Base-by-base conservation (phyloP, 2,329 filamentous ascomycete genomes). In the Waltergamsia citrina region DNA sequence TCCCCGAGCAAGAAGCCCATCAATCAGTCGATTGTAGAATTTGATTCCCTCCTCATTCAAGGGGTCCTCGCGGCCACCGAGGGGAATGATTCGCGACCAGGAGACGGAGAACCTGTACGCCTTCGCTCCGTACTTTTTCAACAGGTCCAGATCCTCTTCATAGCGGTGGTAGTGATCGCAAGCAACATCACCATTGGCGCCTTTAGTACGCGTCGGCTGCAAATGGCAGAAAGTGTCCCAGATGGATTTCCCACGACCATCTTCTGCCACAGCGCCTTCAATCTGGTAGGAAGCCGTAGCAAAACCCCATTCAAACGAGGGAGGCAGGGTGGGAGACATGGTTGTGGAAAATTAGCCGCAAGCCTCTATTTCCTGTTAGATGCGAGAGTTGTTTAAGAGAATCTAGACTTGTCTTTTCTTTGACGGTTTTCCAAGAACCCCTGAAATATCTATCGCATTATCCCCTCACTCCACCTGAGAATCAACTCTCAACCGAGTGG, bases 41-140 rank as follows among this genome's bases (percentile, higher is more conserved):
- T 66, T 58, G 9, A 81, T 47, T 2, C 76, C 77, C 31, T 69
- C 64, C 44, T 77, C 63, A 48, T 80, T 81, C 45, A 81, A 45
- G 2, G 74, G 68, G 43, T 81, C 76, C 29, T 76, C 59, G 25
- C 76, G 64, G 9, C 76, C 75, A 9, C 77, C 76, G 0, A 78
- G 61, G 2, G 77, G 77, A 35, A 81, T 78, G 35, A 81, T 67
- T 27, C 77, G 72, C 6, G 75, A 71, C 77, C 77, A 81, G 7
- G 74, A 74, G 23, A 81, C 57, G 4, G 75, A 80, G 49, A 81
- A 81, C 15, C 76, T 69, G 48, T 81, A 81, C 5, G 69, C 69
- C 41, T 69, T 65, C 7, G 72, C 71, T 29, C 74, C 71, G 29
- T 70, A 69, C 30, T 62, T 52, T 43, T 71, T 73, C 40, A 82